Evolutionary conservation across 2,329 filamentous ascomycete species (phyloP).

Genomic region (Aureobasidium sp.): DNA sequence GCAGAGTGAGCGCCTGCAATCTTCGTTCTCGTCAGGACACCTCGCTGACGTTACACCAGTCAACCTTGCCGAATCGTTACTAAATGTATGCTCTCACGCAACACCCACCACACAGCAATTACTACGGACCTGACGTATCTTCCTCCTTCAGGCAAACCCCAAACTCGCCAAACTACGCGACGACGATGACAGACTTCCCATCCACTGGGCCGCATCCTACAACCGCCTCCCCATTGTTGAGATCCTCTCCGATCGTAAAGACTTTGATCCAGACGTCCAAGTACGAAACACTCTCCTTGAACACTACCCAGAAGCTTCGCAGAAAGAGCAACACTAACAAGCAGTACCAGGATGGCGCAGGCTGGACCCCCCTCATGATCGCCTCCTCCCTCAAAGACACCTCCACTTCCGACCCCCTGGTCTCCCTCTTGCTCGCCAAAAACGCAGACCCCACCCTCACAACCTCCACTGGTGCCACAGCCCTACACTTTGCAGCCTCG

Average conservation of each 20-base stretch:
- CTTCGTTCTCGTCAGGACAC: not conserved
- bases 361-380: conserved; percentile 82
- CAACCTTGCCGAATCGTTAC: conserved; percentile 61
- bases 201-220: conserved; percentile 90
- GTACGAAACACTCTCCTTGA: conserved; percentile 31
- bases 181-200: conserved; percentile 77
- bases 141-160: conserved; percentile 55
- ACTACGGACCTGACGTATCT: not conserved
- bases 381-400: conserved; percentile 64
- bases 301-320: not conserved
- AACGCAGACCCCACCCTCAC: conserved; percentile 66
- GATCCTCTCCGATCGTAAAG: conserved; percentile 58
- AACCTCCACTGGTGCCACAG: conserved; percentile 68
- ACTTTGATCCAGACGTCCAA: conserved; percentile 77
- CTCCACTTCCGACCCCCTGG: conserved; percentile 55
- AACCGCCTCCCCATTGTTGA: conserved; percentile 68
- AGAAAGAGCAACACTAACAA: not conserved
- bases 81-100: conserved; percentile 43
- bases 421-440: conserved; percentile 58
- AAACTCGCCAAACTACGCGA: conserved; percentile 67
- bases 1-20: conserved; percentile 49
- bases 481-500: conserved; percentile 82
- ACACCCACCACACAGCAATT: conserved; percentile 12
- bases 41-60: conserved; percentile 38
- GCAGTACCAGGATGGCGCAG: conserved; percentile 54